Percentiles rank a stretch among this genome's conserved stretches.
These are phyloP conservation scores for Thielaviopsis ethacetica DNA, from an alignment of 2,329 filamentous ascomycete genomes.

Conservation along the genomic window DNA sequence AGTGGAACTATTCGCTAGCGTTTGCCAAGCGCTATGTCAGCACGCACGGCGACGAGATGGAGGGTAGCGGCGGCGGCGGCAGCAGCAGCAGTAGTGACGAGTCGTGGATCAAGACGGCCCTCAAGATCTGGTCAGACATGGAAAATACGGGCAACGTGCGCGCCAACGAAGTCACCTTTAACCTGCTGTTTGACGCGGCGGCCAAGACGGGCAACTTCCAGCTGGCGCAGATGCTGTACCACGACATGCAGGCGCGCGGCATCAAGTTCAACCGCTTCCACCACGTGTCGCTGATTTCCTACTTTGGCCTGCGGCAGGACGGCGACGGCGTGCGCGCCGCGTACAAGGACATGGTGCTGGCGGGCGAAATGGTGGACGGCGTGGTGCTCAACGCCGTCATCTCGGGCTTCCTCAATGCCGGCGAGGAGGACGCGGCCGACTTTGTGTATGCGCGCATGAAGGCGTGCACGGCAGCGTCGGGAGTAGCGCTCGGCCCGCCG, in stretches of 20 bases:
- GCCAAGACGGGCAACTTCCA: slow-evolving; percentile 70
- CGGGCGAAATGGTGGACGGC: slow-evolving; percentile 78
- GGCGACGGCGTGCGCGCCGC: slow-evolving; percentile 57
- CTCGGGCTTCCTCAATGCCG: slow-evolving; percentile 55
- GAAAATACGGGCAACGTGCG: slow-evolving; percentile 50
- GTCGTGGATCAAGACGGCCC: slow-evolving; percentile 28
- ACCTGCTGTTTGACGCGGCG: slow-evolving; percentile 78
- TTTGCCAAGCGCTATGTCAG: slow-evolving; percentile 61
- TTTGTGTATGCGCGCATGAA: slow-evolving; percentile 79
- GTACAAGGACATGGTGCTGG: slow-evolving; percentile 69
- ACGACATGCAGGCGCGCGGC: slow-evolving; percentile 59
- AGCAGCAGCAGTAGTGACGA: background rate
- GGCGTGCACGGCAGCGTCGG: slow-evolving; percentile 26
- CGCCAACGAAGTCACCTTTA: slow-evolving; percentile 71
- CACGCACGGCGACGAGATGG: slow-evolving; percentile 38
- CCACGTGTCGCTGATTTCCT: slow-evolving; percentile 68
- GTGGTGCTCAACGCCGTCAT: slow-evolving; percentile 78
- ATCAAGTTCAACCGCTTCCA: slow-evolving; percentile 62
- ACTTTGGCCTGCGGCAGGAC: slow-evolving; percentile 60
- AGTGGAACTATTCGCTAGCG: slow-evolving; percentile 77
- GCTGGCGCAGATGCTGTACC: slow-evolving; percentile 69
- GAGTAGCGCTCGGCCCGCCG: slow-evolving; percentile 11
- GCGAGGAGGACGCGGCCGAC: slow-evolving; percentile 62
- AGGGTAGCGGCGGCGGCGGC: slow-evolving; percentile 14
- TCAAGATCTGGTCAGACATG: slow-evolving; percentile 81